Percentiles rank a stretch among this genome's conserved stretches.
Evolutionary conservation across 2,329 filamentous ascomycete species (phyloP).

Genomic region (Cordyceps fumosorosea): DNA sequence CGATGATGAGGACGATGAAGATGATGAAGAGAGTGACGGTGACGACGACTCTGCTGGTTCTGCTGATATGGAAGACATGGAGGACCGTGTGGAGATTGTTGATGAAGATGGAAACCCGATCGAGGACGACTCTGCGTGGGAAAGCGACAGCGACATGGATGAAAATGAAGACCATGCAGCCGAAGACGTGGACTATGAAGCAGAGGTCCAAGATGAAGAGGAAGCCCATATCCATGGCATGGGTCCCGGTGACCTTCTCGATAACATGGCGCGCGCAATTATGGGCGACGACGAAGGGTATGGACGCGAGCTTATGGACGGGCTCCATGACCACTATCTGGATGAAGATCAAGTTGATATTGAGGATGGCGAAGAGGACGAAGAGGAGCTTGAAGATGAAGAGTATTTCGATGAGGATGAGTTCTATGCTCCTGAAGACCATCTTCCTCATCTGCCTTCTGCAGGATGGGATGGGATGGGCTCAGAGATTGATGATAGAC

Average conservation of each 20-base stretch:
- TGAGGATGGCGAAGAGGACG: constrained; percentile 57
- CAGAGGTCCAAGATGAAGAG: constrained; percentile 47
- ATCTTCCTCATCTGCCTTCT: constrained; percentile 38
- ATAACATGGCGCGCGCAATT: constrained; percentile 50
- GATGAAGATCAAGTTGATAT: constrained; percentile 56
- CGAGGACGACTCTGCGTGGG: constrained; percentile 56
- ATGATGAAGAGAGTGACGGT: constrained; percentile 50
- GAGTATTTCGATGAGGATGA: constrained; percentile 57
- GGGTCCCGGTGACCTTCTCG: constrained; percentile 39
- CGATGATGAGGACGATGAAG: constrained; percentile 58
- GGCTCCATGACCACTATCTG: constrained; percentile 46
- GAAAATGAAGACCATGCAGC: constrained; percentile 47
- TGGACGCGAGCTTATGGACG: constrained; percentile 46
- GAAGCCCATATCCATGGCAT: constrained; percentile 42
- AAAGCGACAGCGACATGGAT: constrained; percentile 53
- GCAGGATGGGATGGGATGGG: constrained; percentile 53
- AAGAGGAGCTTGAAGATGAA: constrained; percentile 63
- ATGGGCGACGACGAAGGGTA: constrained; percentile 45
- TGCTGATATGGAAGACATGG: constrained; percentile 39
- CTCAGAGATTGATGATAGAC: constrained; percentile 42
- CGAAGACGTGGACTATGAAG: constrained; percentile 49
- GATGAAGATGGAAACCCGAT: constrained; percentile 56
- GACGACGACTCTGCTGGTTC: constrained; percentile 45
- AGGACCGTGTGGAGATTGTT: constrained; percentile 50
- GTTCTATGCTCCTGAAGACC: constrained; percentile 42